A percentile compares a stretch with the other conserved stretches of the same genome.
Conservation (phyloP, 352 stramenopile species). For the Blastocystis hominis region DNA sequence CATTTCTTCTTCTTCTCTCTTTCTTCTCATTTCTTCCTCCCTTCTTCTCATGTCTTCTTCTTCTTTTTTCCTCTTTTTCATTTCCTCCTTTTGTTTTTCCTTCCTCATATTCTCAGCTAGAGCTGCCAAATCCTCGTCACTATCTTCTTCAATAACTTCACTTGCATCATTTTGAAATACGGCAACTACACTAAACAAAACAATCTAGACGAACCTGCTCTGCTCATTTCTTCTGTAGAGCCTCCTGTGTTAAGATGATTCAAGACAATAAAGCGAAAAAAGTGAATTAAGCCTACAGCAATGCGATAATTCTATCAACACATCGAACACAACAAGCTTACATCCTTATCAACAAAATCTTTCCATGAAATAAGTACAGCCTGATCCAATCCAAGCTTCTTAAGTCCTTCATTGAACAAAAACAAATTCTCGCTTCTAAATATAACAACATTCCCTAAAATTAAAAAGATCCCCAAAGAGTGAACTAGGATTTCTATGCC, state of each 20-base stretch:
- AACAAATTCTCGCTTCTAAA: constrained; percentile 41
- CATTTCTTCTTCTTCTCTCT: not conserved
- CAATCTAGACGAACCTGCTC: not conserved
- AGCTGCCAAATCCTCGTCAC: not conserved
- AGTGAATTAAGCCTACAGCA: not conserved
- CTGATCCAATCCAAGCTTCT: constrained; percentile 12
- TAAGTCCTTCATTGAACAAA: constrained; percentile 52
- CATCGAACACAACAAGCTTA: not conserved
- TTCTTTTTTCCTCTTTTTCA: not conserved
- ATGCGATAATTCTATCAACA: not conserved
- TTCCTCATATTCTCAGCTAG: not conserved
- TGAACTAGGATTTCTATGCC: constrained; percentile 8
- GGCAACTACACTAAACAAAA: not conserved
- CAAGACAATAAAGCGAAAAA: not conserved
- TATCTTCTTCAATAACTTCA: not conserved
- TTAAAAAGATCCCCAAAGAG: not conserved
- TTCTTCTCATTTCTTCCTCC: not conserved
- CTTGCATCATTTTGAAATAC: not conserved
- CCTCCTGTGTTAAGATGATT: not conserved
- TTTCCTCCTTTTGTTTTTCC: not conserved
- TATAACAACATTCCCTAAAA: constrained; percentile 13
- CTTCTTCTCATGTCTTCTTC: not conserved
- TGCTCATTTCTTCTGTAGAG: not conserved
- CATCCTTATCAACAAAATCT: constrained; percentile 4
- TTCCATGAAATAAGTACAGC: not conserved